Evolutionary conservation across 2,329 filamentous ascomycete species (phyloP).

Genomic region (Ciborinia camelliae): DNA sequence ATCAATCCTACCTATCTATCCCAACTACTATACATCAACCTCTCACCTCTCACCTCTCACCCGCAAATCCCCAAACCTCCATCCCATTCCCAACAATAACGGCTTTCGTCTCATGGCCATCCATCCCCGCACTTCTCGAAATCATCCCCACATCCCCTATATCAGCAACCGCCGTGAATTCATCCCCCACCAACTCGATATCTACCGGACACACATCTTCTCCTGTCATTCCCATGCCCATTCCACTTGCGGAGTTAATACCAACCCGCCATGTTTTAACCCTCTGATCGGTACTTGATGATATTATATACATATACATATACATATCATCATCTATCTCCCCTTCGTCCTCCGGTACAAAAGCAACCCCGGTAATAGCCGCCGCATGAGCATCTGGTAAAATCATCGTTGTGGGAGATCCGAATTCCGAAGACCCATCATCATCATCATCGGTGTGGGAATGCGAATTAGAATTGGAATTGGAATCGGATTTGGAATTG

Average conservation of each 20-base stretch:
- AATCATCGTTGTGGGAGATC: constrained; percentile 28
- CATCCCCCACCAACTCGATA: constrained; percentile 47
- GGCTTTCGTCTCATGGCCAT: constrained; percentile 24
- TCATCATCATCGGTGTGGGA: neutral
- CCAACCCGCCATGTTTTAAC: constrained; percentile 50
- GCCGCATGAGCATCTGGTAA: constrained; percentile 65
- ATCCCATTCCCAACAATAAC: constrained; percentile 38
- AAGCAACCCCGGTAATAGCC: constrained; percentile 57
- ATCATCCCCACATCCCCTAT: constrained; percentile 47
- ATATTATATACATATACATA: constrained; percentile 42
- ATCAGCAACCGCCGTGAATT: constrained; percentile 59
- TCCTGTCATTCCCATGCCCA: neutral
- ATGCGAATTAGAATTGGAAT: too few relatives aligned
- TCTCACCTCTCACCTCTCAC: neutral
- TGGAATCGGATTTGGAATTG: neutral
- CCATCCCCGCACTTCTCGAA: neutral
- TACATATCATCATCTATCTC: constrained; percentile 19
- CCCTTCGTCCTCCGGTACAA: constrained; percentile 34
- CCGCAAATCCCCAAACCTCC: constrained; percentile 32
- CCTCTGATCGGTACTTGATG: constrained; percentile 59
- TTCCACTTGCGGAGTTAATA: too few relatives aligned
- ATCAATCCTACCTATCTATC: too few relatives aligned
- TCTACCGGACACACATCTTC: constrained; percentile 24
- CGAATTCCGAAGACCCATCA: neutral
- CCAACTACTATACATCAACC: neutral